Conservation (phyloP, 1,284 basidiomycete genomes). For the Marasmius sp. region DNA sequence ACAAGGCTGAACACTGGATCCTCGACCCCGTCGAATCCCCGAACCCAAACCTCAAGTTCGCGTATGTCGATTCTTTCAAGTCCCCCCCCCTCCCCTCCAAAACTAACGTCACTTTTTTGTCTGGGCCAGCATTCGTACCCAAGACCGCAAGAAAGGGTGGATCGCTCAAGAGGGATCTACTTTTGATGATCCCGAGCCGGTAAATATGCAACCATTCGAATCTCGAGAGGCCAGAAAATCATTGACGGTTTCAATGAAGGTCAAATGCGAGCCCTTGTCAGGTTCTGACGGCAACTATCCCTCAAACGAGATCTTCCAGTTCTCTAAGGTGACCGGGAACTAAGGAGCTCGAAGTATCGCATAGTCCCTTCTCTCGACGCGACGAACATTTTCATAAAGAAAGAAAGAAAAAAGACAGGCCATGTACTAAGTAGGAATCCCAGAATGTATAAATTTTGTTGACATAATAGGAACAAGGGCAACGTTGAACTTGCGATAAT, state of each 20-base stretch:
- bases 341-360: background rate
- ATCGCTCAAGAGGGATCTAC: background rate
- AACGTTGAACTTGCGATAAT: too few species aligned
- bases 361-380: background rate
- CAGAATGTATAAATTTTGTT: too few species aligned
- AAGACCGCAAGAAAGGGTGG: background rate
- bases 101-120: background rate
- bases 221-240: background rate
- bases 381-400: too few species aligned
- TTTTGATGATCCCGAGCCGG: background rate
- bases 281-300: background rate
- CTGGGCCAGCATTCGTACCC: background rate
- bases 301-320: slow-evolving; percentile 1
- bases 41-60: background rate
- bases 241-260: background rate
- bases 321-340: background rate
- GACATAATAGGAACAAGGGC: too few species aligned
- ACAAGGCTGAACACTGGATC: background rate
- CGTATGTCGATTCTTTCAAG: background rate
- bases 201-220: background rate
- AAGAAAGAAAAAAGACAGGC: too few species aligned
- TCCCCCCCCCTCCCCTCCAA: background rate
- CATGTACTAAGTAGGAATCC: too few species aligned
- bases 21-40: background rate
- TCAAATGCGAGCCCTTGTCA: background rate